Base-by-base conservation (phyloP, 306 rosid species). In the Cicer arietinum region DNA sequence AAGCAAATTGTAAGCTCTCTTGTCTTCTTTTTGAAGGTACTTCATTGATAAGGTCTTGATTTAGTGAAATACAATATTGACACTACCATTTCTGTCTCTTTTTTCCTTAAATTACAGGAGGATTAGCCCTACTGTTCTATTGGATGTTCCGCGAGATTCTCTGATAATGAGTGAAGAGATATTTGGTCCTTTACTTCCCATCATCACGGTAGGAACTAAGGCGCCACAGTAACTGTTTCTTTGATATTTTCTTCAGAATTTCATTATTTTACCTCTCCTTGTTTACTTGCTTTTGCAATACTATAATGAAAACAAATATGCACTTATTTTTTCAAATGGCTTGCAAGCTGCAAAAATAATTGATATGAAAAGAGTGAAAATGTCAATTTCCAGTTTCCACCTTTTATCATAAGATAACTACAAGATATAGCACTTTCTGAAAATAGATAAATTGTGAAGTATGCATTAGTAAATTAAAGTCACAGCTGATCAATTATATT, bases 161-260 rank as follows among this genome's bases (percentile, higher is more conserved):
- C 45, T 89, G 77, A 84, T 95, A 63, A 92, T 95, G 99, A 77
- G 12, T 30, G 99, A 95, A 66, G 99, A 95, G 82, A 95, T 95
- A 67, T 95, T 95, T 71, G 99, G 99, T 78, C 99, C 99, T 22
- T 84, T 95, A 78, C 97, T 95, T 83, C 98, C 99, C 76, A 92
- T 95, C 82, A 2, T 92, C 79, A 89, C 89, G 83, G 99, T 94
- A 87, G 45, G 90, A 82, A 65, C 66, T 59, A 60, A 66, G 62
- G 74, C 44, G 9, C 25, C 46, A 61, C 16, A 25, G 17, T 43
- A 61, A 47, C 73, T 53, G 35, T 44, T 74, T 11, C 7, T 44
- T 43, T 53, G 65, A 54, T 12, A 58, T 79, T 37, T 44, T 20
- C 5, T 37, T 47, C 30, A 45, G 7, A 59, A 40, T 30, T 39